Base-by-base conservation (phyloP, 768 basidiomycete genomes). In the Mycena capillaripes region DNA sequence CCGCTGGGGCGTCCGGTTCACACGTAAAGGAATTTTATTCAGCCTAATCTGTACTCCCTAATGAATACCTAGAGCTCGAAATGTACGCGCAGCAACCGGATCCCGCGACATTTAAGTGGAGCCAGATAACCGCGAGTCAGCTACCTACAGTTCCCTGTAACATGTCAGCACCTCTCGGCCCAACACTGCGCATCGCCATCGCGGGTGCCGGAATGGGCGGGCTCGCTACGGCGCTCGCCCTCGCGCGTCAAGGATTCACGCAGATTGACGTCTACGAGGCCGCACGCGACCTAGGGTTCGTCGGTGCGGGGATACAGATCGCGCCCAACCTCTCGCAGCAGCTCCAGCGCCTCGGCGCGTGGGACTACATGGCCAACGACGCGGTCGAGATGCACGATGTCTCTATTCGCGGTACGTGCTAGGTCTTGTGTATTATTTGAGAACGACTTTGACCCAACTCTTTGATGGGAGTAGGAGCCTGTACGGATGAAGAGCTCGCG, bases 241-340 rank as follows among this genome's bases (percentile, higher is more conserved):
- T 82, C n/a, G 79, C 81, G 5, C 67, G 75, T n/a, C 42, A 77
- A 36, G 81, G 82, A 1, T 81, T 82, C 77, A 70, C 52, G 29
- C 67, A 79, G n/a, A 78, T 82, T 52, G 69, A 76, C 56, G 75
- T 82, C 1, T 82, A 75, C 71, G 81, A 83, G 71, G 46, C 76
- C 14, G 80, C 81, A 23, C 64, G 76, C 30, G 70, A 76, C 21
- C 70, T 82, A 1, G 81, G 79, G 3, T 82, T 83, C 69, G 81
- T 84, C n/a, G 83, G 82, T 0, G 81, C 82, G 1, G 82, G 83
- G 0, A 84, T 84, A 53, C 82, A 84, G 74, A 72, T 83, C 38
- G 78, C 82, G 2, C 81, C 83, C 7, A 84, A 84, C 59, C 76
- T 84, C n/a, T 76, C 78, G 4, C 75, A 81, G 6, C 74, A 81